Evolutionary conservation across 257 asterid species (phyloP).

Genomic region (Solanum ossicruentum): DNA sequence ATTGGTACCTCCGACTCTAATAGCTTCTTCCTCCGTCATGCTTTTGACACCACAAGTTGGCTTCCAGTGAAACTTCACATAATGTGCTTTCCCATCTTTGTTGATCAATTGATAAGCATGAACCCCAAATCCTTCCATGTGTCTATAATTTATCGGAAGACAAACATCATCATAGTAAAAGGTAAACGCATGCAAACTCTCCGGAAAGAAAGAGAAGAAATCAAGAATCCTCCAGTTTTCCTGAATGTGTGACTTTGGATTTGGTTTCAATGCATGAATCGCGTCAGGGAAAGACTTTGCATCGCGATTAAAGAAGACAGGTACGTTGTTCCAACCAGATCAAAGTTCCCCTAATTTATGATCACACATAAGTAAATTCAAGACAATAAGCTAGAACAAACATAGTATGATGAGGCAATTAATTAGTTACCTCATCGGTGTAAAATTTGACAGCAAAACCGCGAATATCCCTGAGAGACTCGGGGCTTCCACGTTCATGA

Average conservation of each 20-base stretch:
- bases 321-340: background rate
- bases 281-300: background rate
- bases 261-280: background rate
- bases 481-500: constrained; percentile 19
- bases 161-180: constrained; percentile 4
- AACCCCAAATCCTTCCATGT: background rate
- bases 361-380: too few relatives aligned
- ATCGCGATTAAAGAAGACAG: background rate
- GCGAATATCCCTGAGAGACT: constrained; percentile 9
- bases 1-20: background rate
- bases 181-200: constrained; percentile 3
- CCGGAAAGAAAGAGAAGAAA: constrained; percentile 6
- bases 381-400: too few relatives aligned
- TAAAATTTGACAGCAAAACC: constrained; percentile 16
- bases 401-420: background rate
- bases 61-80: background rate
- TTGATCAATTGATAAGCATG: background rate
- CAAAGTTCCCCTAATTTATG: background rate
- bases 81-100: background rate
- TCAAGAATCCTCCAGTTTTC: constrained; percentile 11
- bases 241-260: constrained; percentile 10
- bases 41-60: background rate
- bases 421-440: constrained; percentile 3
- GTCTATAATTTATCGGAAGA: background rate
- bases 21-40: background rate